Base-by-base conservation (phyloP, 179 eudicot genomes). In the Patellifolia procumbens region DNA sequence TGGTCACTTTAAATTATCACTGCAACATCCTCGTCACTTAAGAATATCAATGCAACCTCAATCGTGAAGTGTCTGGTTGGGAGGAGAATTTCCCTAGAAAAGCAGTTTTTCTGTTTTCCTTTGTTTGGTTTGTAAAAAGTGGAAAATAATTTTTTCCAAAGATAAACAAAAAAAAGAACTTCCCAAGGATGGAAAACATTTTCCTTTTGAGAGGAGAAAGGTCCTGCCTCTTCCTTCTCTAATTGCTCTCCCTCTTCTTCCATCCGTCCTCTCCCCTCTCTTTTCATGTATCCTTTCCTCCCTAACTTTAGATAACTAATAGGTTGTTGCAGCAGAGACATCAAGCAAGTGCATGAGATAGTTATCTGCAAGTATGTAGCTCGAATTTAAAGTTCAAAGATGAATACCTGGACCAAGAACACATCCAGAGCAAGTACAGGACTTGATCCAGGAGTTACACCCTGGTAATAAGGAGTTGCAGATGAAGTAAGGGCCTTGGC, bases 401-500 rank as follows among this genome's bases (percentile, higher is more conserved):
- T 58, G 71, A 68, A 59, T 85, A 92, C 97, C 98, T 92, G 97
- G 49, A 94, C 93, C 81, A 91, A 83, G 88, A 94, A 92, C 26
- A 91, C 94, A 76, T 92, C 98, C 86, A 94, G 79, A 56, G 94
- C 92, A 80, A 94, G 92, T 72, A 94, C 96, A 45, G 97, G 98
- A 77, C 86, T 89, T 68, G 75, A 85, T 12, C 98, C 98, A 42
- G 98, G 91, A 80, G 93, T 49, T 52, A 80, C 32, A 51, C 94
- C 91, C 89, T 88, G 94, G 74, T 86, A 83, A 78, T 78, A 91
- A 79, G 98, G 98, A 84, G 79, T 89, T 56, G 89, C 83, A 37
- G 98, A 89, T 65, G 94, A 76, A 24, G 97, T 94, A 76, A 92
- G 91, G 76, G 94, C 91, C 81, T 92, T 94, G 20, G 94, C 99